Base-by-base conservation (phyloP, 202 grass and related monocot species). In the Schoenoplectus triqueter region DNA sequence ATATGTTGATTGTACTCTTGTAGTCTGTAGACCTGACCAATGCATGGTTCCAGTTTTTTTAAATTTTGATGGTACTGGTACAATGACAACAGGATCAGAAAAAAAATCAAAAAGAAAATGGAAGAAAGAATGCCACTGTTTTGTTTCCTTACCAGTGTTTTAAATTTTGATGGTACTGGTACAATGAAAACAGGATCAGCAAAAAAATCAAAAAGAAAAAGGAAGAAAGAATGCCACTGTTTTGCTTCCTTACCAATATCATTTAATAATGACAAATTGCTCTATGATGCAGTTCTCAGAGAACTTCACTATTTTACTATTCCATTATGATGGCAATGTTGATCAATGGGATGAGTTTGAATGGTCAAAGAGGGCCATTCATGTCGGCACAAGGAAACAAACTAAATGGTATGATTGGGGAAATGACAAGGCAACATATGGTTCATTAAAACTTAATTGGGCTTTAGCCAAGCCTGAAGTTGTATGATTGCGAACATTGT, bases 291-390 rank as follows among this genome's bases (percentile, higher is more conserved):
- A 98, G 95, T 98, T 98, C 82, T 98, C 95, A 80, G 92, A 93
- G 69, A 93, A 98, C 55, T 98, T 98, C 80, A 95, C 95, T 45
- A 95, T 98, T 69, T 86, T 98, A 75, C 73, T 98, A 62, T 98
- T 98, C 85, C 92, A 98, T 89, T 98, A 98, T 67, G 95, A 98
- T 88, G 95, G 95, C 8, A 85, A 87, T 1, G 84, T 92, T 83
- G 91, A 90, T 80, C 92, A 98, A 86, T 98, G 95, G 95, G 95
- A 95, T 84, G 92, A 98, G 80, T 93, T 93, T 91, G 95, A 90
- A 48, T 98, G 95, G 95, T 98, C 95, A 55, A 95, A 90, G 80
- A 88, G 84, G 47, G 95, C 90, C 18, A 98, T 98, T 72, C 95
- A 98, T 87, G 78, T 95, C 10, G 90, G 92, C 73, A 87, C 88